Evolutionary conservation across 2,329 filamentous ascomycete genomes (phyloP).

Genomic region (Ophiostoma quercus): DNA sequence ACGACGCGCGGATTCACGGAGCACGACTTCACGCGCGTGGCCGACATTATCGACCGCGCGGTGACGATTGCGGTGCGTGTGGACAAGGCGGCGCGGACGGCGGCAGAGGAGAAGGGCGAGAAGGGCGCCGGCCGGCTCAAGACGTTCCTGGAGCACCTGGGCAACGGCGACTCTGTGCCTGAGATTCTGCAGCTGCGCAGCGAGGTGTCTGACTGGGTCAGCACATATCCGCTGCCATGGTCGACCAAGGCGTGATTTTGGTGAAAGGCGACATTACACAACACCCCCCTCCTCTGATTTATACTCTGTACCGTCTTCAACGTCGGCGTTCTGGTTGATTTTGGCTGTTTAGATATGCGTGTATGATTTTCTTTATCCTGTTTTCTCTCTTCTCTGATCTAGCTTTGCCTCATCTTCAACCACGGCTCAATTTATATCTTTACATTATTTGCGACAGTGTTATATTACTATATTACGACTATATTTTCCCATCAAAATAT

Average conservation of each 20-base stretch:
- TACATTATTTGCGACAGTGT: not conserved
- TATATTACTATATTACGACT: not conserved
- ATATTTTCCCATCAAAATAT: not conserved
- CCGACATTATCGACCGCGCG: slow-evolving; percentile 77
- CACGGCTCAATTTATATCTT: not conserved
- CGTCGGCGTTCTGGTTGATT: slow-evolving; percentile 13
- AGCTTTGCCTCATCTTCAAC: slow-evolving; percentile 4
- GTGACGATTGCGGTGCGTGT: slow-evolving; percentile 73
- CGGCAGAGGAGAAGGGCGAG: slow-evolving; percentile 61
- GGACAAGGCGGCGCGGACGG: slow-evolving; percentile 65
- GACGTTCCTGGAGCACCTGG: slow-evolving; percentile 63
- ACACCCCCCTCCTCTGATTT: not conserved
- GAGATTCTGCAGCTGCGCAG: slow-evolving; percentile 68
- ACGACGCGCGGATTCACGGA: slow-evolving; percentile 89
- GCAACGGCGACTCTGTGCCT: slow-evolving; percentile 59
- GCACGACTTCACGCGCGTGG: slow-evolving; percentile 80
- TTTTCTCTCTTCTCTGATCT: not conserved
- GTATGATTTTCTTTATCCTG: not conserved
- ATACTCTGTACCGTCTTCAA: slow-evolving; percentile 8
- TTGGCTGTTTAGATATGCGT: not conserved
- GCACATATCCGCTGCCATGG: slow-evolving; percentile 69
- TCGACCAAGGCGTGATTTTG: slow-evolving; percentile 33
- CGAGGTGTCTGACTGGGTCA: slow-evolving; percentile 74
- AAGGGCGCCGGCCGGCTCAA: slow-evolving; percentile 61
- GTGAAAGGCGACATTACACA: not conserved